These are phyloP conservation scores for Diaporthe sp. DNA, from an alignment of 2,329 filamentous ascomycete species.

Conservation along the genomic window DNA sequence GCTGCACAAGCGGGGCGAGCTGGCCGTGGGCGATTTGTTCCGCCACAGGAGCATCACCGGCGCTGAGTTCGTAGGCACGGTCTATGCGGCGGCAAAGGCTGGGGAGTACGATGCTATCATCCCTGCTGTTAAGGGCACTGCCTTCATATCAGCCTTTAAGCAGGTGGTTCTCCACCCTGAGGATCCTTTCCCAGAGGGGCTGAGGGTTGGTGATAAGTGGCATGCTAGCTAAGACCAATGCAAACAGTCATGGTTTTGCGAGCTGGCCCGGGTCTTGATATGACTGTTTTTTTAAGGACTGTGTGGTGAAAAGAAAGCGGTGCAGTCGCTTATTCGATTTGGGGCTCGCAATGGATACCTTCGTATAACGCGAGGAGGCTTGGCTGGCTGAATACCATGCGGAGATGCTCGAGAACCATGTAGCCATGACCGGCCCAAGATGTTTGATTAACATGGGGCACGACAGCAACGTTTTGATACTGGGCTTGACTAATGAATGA, in stretches of 20 bases:
- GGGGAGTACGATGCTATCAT: not conserved
- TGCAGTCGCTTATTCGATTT: not conserved
- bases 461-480: too few species aligned
- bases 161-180: not conserved
- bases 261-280: not conserved
- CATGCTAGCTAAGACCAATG: not conserved
- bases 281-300: not conserved
- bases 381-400: too few species aligned
- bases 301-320: not conserved
- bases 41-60: not conserved
- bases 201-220: conserved; percentile 6
- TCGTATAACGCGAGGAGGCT: too few species aligned
- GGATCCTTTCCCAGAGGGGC: not conserved
- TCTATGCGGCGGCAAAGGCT: not conserved
- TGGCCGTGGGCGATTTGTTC: not conserved
- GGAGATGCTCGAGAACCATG: too few species aligned
- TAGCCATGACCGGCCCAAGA: too few species aligned
- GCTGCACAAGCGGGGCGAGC: not conserved
- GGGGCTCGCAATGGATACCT: not conserved
- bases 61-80: not conserved
- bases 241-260: not conserved
- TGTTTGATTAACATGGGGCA: too few species aligned
- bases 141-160: not conserved
- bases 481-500: too few species aligned
- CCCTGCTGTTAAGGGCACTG: not conserved